Conservation (phyloP, 2,329 filamentous ascomycete species). For the Aspergillus fructus region DNA sequence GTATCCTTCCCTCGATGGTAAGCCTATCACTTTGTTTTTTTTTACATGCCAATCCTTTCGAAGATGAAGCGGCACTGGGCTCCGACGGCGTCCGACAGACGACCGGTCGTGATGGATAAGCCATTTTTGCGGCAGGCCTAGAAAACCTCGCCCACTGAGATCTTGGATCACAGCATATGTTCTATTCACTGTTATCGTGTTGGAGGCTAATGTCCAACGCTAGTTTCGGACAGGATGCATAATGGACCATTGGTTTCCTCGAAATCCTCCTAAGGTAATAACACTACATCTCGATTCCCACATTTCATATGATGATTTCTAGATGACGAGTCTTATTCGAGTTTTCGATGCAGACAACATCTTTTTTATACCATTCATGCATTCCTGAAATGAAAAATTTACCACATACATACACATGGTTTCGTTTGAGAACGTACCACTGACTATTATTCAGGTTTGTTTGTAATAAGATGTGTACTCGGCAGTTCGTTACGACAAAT, state of each 20-base stretch:
- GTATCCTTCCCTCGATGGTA: conserved; percentile 19
- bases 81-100: conserved; percentile 66
- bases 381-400: conserved; percentile 44
- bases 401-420: conserved; percentile 8
- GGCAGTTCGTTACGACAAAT: neutral
- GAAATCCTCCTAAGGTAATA: conserved; percentile 17
- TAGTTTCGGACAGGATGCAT: neutral
- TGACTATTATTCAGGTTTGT: conserved; percentile 16
- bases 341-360: conserved; percentile 62
- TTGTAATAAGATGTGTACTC: neutral
- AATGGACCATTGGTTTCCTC: too few species aligned
- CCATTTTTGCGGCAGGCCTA: conserved; percentile 93
- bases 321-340: conserved; percentile 68
- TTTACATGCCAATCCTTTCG: conserved; percentile 19
- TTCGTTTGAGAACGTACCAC: conserved; percentile 9
- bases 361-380: conserved; percentile 61
- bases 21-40: conserved; percentile 16
- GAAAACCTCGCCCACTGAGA: conserved; percentile 99
- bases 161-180: neutral
- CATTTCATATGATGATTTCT: conserved; percentile 48
- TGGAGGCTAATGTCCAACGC: conserved; percentile 25
- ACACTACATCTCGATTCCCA: neutral
- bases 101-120: conserved; percentile 76
- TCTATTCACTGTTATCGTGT: conserved; percentile 13
- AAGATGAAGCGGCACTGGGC: conserved; percentile 79